Evolutionary conservation across 2,329 filamentous ascomycete genomes (phyloP).

Genomic region (Nemania sp.): DNA sequence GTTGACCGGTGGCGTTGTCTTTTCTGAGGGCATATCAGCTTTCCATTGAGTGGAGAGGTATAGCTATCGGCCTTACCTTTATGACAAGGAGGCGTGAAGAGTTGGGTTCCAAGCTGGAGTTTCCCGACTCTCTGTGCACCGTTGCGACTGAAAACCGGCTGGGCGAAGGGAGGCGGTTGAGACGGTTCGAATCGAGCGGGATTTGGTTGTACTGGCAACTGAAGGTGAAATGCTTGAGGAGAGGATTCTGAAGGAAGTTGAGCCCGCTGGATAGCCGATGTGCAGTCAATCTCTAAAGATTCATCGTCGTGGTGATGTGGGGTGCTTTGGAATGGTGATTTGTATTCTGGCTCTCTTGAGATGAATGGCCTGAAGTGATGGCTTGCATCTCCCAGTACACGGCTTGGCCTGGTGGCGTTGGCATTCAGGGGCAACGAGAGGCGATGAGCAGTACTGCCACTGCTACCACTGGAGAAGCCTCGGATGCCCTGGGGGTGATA

Average conservation of each 20-base stretch:
- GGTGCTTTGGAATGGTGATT: constrained; percentile 29
- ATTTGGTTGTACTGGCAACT: background rate
- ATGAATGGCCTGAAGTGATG: constrained; percentile 38
- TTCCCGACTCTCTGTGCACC: constrained; percentile 27
- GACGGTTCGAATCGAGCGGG: constrained; percentile 1
- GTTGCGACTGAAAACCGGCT: constrained; percentile 20
- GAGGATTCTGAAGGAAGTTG: background rate
- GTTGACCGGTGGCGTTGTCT: constrained; percentile 25
- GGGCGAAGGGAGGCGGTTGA: constrained; percentile 27
- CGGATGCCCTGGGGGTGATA: constrained; percentile 3
- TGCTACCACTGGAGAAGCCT: constrained; percentile 3
- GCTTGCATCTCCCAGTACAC: constrained; percentile 40
- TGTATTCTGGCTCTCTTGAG: constrained; percentile 23
- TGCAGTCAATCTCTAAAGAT: background rate
- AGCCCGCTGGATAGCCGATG: background rate
- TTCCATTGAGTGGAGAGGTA: background rate
- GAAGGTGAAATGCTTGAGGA: background rate
- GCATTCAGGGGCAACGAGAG: constrained; percentile 31
- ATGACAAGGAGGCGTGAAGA: constrained; percentile 31
- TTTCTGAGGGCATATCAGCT: constrained; percentile 28
- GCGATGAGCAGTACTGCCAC: constrained; percentile 20
- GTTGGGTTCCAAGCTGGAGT: constrained; percentile 27
- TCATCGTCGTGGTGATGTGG: constrained; percentile 9
- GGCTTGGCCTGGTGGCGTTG: constrained; percentile 23
- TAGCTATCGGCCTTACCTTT: constrained; percentile 26